These are phyloP conservation scores for Flaveria floridana DNA, from an alignment of 140 eudicot species.

Conservation along the genomic window DNA sequence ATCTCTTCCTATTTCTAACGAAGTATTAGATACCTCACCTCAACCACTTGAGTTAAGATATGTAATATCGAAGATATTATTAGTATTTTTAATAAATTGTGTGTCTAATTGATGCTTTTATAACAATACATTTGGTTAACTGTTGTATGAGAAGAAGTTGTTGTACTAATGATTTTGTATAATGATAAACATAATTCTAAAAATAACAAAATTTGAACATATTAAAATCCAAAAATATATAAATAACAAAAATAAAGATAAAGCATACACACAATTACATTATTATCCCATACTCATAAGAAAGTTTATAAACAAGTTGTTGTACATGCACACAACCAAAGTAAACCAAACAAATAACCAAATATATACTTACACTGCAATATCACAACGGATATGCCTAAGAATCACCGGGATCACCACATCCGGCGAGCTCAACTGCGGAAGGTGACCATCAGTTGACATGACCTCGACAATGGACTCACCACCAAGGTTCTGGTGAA, in stretches of 20 bases:
- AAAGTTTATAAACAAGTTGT: conserved; percentile 26
- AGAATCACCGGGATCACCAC: conserved; percentile 78
- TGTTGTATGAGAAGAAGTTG: no score
- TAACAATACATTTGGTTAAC: no score
- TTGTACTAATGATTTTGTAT: background rate
- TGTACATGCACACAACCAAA: background rate
- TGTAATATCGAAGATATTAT: no score
- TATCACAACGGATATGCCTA: conserved; percentile 72
- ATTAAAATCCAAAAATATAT: background rate
- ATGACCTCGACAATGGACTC: conserved; percentile 92
- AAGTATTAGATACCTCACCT: no score
- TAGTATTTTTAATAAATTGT: no score
- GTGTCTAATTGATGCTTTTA: no score
- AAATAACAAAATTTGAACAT: no score
- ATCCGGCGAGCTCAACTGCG: conserved; percentile 93
- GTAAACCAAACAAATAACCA: conserved; percentile 18
- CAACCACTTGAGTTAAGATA: no score
- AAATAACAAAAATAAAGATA: background rate
- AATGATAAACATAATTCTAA: background rate
- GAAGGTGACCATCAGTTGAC: conserved; percentile 94
- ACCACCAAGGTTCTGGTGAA: conserved; percentile 77
- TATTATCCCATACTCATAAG: background rate
- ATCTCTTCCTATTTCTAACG: no score
- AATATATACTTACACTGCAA: conserved; percentile 37
- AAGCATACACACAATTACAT: conserved; percentile 18